phyloP scores from a whole-genome alignment of 345 rosid species.

The Lepidium didymum region DNA sequence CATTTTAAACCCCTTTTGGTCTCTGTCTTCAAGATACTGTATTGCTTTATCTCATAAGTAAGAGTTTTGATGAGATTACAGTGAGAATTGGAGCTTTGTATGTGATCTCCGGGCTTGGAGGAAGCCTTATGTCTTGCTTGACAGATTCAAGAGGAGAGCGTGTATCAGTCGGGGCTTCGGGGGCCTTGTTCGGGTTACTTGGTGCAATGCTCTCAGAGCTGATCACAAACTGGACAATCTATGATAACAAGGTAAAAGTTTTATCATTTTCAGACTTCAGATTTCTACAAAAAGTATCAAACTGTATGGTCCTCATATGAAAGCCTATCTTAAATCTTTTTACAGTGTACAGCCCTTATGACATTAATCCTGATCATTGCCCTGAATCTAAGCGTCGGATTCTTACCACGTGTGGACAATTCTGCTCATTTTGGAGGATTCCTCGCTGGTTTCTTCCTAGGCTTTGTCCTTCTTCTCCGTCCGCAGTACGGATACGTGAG shows the following conservation, averaged over 20 bases:
- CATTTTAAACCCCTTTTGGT: not conserved
- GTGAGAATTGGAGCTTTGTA: conserved; percentile 72
- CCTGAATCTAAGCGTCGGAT: conserved; percentile 70
- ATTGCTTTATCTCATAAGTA: not conserved
- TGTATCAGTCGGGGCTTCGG: conserved; percentile 93
- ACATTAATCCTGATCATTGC: conserved; percentile 55
- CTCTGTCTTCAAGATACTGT: not conserved
- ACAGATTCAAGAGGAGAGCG: conserved; percentile 5
- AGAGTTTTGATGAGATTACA: conserved; percentile 27
- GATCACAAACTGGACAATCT: conserved; percentile 86
- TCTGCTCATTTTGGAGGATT: conserved; percentile 95
- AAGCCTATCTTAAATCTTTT: not conserved
- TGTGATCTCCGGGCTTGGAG: conserved; percentile 72
- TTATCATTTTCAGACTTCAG: not conserved
- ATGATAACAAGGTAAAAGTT: conserved; percentile 58
- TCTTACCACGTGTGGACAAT: conserved; percentile 78
- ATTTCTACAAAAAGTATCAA: not conserved
- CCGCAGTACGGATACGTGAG: conserved; percentile 85
- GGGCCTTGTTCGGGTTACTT: conserved; percentile 89
- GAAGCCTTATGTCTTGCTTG: conserved; percentile 70
- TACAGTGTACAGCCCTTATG: conserved; percentile 67
- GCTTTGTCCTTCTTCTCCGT: conserved; percentile 74
- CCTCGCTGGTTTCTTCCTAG: conserved; percentile 64
- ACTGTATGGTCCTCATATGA: not conserved
- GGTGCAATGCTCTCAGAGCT: conserved; percentile 98